phyloP scores from a whole-genome alignment of 768 basidiomycete species.

The Trametes cubensis region DNA sequence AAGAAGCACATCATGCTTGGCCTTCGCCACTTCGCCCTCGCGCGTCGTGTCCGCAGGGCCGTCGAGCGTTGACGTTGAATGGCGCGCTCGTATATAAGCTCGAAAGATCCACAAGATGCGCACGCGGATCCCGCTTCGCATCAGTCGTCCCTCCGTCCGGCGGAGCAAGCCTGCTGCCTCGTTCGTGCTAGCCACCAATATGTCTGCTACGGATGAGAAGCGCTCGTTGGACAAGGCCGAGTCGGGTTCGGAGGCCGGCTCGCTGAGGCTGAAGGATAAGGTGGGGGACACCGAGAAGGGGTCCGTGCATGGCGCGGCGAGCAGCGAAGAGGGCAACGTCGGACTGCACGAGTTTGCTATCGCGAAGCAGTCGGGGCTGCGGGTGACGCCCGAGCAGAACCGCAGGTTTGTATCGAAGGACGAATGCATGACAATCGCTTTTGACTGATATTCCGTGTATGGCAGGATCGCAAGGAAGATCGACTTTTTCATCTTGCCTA shows the following conservation, averaged over 20 bases:
- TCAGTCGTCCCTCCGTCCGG: no score
- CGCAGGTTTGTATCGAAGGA: neutral
- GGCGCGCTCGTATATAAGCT: neutral
- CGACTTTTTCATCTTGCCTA: constrained; percentile 34
- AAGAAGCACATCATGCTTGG: constrained; percentile 16
- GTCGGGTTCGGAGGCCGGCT: constrained; percentile 5
- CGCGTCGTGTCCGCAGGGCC: neutral
- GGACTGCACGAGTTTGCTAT: constrained; percentile 24
- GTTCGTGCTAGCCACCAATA: neutral
- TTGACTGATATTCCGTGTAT: neutral
- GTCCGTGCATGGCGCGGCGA: neutral
- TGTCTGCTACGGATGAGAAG: neutral
- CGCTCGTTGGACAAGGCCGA: neutral
- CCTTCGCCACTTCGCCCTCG: neutral
- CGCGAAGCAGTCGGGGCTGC: constrained; percentile 18
- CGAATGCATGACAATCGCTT: neutral
- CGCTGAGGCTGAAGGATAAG: neutral
- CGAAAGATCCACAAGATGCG: neutral
- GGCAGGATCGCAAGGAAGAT: constrained; percentile 30
- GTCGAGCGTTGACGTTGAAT: no score
- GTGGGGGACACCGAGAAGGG: constrained; percentile 1
- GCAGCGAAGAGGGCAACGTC: constrained; percentile 20
- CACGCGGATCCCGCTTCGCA: neutral
- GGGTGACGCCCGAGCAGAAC: constrained; percentile 18
- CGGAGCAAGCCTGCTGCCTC: no score